A percentile compares a stretch with the other conserved stretches of the same genome.
These are phyloP conservation scores for Ogataea hybrid DNA, from an alignment of 1,139 yeast species.

Conservation along the genomic window DNA sequence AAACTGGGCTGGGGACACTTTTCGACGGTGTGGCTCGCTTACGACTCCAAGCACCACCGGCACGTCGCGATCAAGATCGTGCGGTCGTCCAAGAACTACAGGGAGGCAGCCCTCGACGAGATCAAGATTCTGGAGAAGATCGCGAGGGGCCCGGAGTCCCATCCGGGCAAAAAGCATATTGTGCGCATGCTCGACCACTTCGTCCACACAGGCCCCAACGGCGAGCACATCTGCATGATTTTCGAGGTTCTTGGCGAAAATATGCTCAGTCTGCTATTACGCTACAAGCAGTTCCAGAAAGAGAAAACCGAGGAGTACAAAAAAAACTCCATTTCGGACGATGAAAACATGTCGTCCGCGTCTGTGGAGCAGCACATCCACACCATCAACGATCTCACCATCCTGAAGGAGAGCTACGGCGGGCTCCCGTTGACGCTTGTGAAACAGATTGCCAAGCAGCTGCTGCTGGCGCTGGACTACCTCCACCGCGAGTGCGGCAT, in stretches of 20 bases:
- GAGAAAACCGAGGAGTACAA: conserved; percentile 27
- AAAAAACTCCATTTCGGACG: conserved; percentile 11
- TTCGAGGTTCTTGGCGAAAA: conserved; percentile 83
- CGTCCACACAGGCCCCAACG: conserved; percentile 69
- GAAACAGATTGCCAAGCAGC: conserved; percentile 69
- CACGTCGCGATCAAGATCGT: conserved; percentile 81
- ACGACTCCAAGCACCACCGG: conserved; percentile 43
- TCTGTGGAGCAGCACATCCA: conserved; percentile 22
- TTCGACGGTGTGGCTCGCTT: conserved; percentile 77
- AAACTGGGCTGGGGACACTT: conserved; percentile 85
- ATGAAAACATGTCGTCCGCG: neutral
- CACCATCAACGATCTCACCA: conserved; percentile 28
- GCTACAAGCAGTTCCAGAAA: conserved; percentile 44
- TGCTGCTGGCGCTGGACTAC: conserved; percentile 65
- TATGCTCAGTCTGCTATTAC: conserved; percentile 59
- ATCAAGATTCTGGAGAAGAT: conserved; percentile 55
- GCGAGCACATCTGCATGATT: conserved; percentile 73
- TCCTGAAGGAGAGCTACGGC: conserved; percentile 47
- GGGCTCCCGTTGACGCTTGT: conserved; percentile 73
- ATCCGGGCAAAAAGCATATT: conserved; percentile 63
- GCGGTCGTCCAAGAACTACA: conserved; percentile 66
- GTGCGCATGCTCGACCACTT: conserved; percentile 67
- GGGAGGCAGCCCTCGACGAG: conserved; percentile 78
- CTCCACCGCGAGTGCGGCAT: conserved; percentile 73
- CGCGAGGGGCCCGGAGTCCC: conserved; percentile 37